Evolutionary conservation across 1,284 basidiomycete genomes (phyloP).

Genomic region (Salmacisia buchloeana): DNA sequence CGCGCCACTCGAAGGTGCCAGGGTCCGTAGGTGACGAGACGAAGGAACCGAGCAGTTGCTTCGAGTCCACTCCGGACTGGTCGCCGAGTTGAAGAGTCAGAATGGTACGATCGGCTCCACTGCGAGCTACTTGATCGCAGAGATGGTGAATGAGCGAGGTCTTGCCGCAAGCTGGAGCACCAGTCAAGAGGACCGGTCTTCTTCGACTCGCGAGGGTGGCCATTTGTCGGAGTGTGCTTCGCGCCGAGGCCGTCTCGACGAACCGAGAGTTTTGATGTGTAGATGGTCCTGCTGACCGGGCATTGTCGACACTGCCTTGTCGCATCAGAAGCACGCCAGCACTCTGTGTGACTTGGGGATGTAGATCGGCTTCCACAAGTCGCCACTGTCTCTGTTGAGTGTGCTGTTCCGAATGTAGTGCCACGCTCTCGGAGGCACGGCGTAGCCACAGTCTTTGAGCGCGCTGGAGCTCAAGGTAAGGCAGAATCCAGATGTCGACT

Average conservation of each 20-base stretch:
- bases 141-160: slow-evolving; percentile 74
- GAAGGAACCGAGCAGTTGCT: slow-evolving; percentile 88
- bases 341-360: slow-evolving; percentile 15
- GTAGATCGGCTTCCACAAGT: background rate
- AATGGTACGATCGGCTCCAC: slow-evolving; percentile 59
- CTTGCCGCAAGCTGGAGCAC: slow-evolving; percentile 85
- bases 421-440: slow-evolving; percentile 13
- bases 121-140: slow-evolving; percentile 56
- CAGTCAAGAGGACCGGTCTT: slow-evolving; percentile 76
- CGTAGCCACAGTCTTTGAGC: background rate
- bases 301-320: no score
- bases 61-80: slow-evolving; percentile 67
- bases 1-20: slow-evolving; percentile 92
- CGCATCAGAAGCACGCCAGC: slow-evolving; percentile 34
- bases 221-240: slow-evolving; percentile 61
- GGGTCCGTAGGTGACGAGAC: slow-evolving; percentile 77
- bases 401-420: no score
- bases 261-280: no score
- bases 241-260: slow-evolving; percentile 65
- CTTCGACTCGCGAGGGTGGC: slow-evolving; percentile 65
- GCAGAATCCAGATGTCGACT: slow-evolving; percentile 29
- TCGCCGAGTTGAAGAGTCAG: slow-evolving; percentile 76
- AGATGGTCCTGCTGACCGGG: no score
- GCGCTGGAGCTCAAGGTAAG: slow-evolving; percentile 17
- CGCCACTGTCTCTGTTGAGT: background rate